A percentile compares a stretch with the other conserved stretches of the same genome.
Conservation (phyloP, 257 asterid genomes). For the Nicotiana tomentosiformis region DNA sequence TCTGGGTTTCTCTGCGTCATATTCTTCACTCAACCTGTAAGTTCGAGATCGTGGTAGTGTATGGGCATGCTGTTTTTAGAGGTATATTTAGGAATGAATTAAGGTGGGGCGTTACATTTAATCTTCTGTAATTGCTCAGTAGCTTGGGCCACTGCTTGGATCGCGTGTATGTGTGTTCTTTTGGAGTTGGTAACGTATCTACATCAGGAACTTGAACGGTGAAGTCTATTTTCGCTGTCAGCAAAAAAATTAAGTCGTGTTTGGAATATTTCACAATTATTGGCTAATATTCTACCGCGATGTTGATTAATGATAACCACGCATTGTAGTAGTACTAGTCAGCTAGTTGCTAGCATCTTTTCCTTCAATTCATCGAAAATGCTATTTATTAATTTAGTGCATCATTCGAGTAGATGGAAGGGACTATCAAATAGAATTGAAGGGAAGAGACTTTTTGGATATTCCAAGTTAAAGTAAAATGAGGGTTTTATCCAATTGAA, state of each 20-base stretch:
- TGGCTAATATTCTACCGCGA: neutral
- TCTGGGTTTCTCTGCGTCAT: neutral
- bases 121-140: too few species aligned
- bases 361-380: neutral
- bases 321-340: too few species aligned
- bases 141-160: too few species aligned
- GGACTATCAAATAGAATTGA: too few species aligned
- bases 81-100: neutral
- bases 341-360: neutral
- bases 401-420: too few species aligned
- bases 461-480: too few species aligned
- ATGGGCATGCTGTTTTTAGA: neutral
- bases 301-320: neutral
- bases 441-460: too few species aligned
- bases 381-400: neutral
- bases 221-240: neutral
- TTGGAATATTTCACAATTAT: neutral
- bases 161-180: too few species aligned
- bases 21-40: neutral
- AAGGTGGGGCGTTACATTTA: neutral
- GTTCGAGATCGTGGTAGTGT: neutral
- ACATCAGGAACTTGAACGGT: neutral
- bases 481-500: too few species aligned
- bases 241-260: neutral
- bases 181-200: neutral